Conservation (phyloP, 2,329 filamentous ascomycete genomes). For the Phyllosticta ampelicida region DNA sequence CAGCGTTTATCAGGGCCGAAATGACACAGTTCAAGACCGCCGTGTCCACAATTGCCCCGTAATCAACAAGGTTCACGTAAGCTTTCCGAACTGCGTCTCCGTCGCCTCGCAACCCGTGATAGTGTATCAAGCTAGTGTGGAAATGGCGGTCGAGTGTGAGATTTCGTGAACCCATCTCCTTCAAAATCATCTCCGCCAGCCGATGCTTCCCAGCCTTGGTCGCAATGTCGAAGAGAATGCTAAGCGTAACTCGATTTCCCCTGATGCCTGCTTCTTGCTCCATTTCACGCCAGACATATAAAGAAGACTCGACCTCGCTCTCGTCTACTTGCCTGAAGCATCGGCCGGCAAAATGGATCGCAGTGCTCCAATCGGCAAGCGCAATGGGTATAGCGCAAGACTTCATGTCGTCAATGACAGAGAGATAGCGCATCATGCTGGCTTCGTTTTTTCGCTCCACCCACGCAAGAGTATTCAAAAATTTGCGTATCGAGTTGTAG, state of each 20-base stretch:
- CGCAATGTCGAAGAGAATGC: slow-evolving; percentile 81
- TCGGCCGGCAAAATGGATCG: slow-evolving; percentile 66
- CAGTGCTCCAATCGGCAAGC: slow-evolving; percentile 68
- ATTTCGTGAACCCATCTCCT: slow-evolving; percentile 64
- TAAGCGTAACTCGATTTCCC: slow-evolving; percentile 75
- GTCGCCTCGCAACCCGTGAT: slow-evolving; percentile 65
- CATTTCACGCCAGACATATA: slow-evolving; percentile 84
- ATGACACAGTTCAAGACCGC: slow-evolving; percentile 81
- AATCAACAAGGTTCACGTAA: slow-evolving; percentile 73
- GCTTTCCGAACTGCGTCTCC: slow-evolving; percentile 62
- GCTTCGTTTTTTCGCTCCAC: slow-evolving; percentile 45
- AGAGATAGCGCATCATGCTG: slow-evolving; percentile 73
- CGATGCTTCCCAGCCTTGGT: slow-evolving; percentile 74
- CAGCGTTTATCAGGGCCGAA: slow-evolving; percentile 61
- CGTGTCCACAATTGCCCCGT: slow-evolving; percentile 81
- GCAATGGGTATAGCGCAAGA: slow-evolving; percentile 58
- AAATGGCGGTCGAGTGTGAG: slow-evolving; percentile 67
- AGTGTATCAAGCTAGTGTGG: slow-evolving; percentile 72
- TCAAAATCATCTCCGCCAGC: slow-evolving; percentile 73
- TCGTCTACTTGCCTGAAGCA: slow-evolving; percentile 51
- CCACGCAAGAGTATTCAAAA: slow-evolving; percentile 59
- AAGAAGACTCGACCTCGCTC: slow-evolving; percentile 53
- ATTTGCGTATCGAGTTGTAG: slow-evolving; percentile 43
- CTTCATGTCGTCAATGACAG: slow-evolving; percentile 74
- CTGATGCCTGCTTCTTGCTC: slow-evolving; percentile 57